These are phyloP conservation scores for Argentina anserina DNA, from an alignment of 306 rosid species.

Conservation along the genomic window DNA sequence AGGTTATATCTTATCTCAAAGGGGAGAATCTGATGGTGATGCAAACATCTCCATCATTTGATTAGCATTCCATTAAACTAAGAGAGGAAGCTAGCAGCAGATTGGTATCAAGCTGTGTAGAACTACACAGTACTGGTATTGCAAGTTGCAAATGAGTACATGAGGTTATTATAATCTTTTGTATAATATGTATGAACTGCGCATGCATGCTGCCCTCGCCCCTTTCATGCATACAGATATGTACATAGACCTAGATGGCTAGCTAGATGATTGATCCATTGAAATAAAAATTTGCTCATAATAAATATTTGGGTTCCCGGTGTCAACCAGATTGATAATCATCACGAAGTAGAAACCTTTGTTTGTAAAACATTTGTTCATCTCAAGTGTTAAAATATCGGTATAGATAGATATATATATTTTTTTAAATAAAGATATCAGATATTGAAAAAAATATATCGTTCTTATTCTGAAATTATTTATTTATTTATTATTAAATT, in stretches of 20 bases:
- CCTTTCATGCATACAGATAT: neutral
- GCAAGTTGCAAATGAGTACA: no score
- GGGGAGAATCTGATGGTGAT: slow-evolving; percentile 13
- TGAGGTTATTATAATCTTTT: neutral
- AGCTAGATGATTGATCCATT: no score
- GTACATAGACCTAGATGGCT: no score
- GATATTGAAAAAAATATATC: no score
- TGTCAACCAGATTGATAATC: neutral
- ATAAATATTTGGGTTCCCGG: neutral
- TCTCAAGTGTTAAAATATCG: no score
- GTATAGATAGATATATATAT: no score
- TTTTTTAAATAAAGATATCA: no score
- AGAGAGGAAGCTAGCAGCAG: neutral
- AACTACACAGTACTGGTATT: no score
- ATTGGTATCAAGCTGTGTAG: neutral
- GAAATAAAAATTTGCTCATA: neutral
- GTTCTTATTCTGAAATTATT: no score
- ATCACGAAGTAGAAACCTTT: neutral
- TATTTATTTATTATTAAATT: no score
- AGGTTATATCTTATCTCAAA: slow-evolving; percentile 23
- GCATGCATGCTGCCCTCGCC: no score
- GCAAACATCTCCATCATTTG: slow-evolving; percentile 21
- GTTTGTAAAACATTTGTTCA: no score
- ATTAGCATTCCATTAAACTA: neutral
- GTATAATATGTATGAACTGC: neutral